Evolutionary conservation across 257 asterid genomes (phyloP), one percentile per base, ranked within the genome.

Genomic region (Nicotiana knightiana): DNA sequence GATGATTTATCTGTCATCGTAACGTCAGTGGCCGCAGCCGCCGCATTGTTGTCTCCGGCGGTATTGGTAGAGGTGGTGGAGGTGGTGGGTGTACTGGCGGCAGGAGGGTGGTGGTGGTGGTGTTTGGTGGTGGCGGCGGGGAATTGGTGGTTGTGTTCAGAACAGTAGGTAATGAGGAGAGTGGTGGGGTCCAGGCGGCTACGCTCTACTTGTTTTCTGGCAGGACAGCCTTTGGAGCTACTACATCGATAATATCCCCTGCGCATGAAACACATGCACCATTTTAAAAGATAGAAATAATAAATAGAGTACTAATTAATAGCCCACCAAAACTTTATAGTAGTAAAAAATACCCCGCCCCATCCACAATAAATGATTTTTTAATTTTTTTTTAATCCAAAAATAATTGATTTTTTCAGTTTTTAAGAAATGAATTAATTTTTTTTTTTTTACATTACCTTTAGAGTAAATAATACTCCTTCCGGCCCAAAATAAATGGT

Each of bases 171-270:
- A 81, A 93, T 87, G 18, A 88, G 93, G 73, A 93, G 92, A 87
- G 82, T 86, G 89, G 95, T 91, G 86, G 97, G 97, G 87, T 93
- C 94, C 33, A 85, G 89, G 85, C 89, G 92, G 89, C 93, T 91
- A 75, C 97, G 85, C 82, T 93, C 97, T 6, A 92, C 97, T 90
- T 93, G 97, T 85, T 93, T 93, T 87, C 93, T 93, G 10, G 97
- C 93, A 13, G 95, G 94, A 85, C 97, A 93, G 0, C 97, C 95
- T 86, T 93, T 93, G 24, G 95, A 90, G 79, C 97, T 91, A 82
- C 97, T 93, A 51, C 97, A 93, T 76, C 97, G 84, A 84, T 93
- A 93, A 82, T 93, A 93, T 85, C 93, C 97, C 87, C 97, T 93
- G 91, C 78, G 53, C 84, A 85, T 85, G 82, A 87, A 84, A 85